Evolutionary conservation across 352 stramenopile genomes (phyloP).

Genomic region (Globisporangium splendens): DNA sequence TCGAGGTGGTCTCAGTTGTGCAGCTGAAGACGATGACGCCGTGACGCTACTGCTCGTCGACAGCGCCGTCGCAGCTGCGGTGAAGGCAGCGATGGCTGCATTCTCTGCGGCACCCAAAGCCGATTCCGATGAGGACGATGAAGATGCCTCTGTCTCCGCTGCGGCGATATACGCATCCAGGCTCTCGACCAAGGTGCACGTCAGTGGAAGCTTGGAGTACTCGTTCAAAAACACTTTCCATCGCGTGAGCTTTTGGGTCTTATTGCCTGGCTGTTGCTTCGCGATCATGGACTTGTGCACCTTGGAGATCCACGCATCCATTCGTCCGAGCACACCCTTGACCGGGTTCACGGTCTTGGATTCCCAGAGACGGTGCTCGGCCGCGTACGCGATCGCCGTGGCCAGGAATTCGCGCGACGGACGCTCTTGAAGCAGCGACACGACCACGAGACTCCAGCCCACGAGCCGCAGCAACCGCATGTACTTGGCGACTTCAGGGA

Average conservation of each 20-base stretch:
- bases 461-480: constrained; percentile 61
- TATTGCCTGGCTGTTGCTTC: constrained; percentile 61
- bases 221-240: constrained; percentile 82
- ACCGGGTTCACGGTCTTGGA: constrained; percentile 59
- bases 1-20: constrained; percentile 31
- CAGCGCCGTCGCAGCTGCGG: constrained; percentile 21
- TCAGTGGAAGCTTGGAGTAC: constrained; percentile 86
- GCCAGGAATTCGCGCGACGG: constrained; percentile 62
- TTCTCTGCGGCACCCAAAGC: constrained; percentile 24
- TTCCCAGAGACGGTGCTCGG: constrained; percentile 61
- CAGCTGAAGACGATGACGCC: not conserved
- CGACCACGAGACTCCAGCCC: constrained; percentile 71
- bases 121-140: constrained; percentile 12
- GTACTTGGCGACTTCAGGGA: constrained; percentile 65
- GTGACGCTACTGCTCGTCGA: constrained; percentile 5
- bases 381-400: constrained; percentile 58
- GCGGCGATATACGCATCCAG: constrained; percentile 34
- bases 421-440: constrained; percentile 71
- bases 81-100: constrained; percentile 25
- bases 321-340: constrained; percentile 64
- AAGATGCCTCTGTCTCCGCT: constrained; percentile 14
- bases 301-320: constrained; percentile 80
- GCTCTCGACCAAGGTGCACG: constrained; percentile 33
- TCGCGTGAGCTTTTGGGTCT: constrained; percentile 51
- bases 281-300: constrained; percentile 66